Percentiles rank a stretch among this genome's conserved stretches.
Conservation (phyloP, 345 rosid species). For the Schrenkiella parvula region DNA sequence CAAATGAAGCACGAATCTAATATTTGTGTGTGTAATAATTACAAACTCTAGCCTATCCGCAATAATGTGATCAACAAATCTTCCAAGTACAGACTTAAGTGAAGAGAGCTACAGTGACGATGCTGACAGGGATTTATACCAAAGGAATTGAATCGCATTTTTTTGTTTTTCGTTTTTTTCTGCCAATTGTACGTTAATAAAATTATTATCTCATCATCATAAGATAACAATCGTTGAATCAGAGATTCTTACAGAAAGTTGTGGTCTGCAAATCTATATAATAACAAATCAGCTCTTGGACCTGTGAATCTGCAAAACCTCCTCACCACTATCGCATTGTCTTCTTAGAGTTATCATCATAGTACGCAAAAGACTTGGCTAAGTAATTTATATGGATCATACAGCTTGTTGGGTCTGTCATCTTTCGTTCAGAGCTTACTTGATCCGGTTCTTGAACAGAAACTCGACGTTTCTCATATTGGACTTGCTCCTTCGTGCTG, state of each 20-base stretch:
- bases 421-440: constrained; percentile 7
- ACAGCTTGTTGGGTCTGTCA: background rate
- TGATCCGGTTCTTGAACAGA: constrained; percentile 57
- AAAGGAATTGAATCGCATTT: background rate
- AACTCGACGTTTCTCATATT: constrained; percentile 47
- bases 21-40: background rate
- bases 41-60: background rate
- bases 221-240: background rate
- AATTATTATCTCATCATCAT: background rate
- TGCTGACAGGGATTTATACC: background rate
- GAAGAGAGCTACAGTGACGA: background rate
- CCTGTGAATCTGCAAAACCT: background rate
- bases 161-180: background rate
- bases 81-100: background rate
- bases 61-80: background rate
- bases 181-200: background rate
- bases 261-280: background rate
- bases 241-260: background rate
- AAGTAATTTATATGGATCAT: background rate
- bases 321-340: background rate
- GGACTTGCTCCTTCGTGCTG: constrained; percentile 63
- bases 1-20: background rate
- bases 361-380: background rate
- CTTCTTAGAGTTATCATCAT: background rate
- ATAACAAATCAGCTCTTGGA: background rate